Conservation (phyloP, 495 filamentous ascomycete species). For the Xylaria curta region DNA sequence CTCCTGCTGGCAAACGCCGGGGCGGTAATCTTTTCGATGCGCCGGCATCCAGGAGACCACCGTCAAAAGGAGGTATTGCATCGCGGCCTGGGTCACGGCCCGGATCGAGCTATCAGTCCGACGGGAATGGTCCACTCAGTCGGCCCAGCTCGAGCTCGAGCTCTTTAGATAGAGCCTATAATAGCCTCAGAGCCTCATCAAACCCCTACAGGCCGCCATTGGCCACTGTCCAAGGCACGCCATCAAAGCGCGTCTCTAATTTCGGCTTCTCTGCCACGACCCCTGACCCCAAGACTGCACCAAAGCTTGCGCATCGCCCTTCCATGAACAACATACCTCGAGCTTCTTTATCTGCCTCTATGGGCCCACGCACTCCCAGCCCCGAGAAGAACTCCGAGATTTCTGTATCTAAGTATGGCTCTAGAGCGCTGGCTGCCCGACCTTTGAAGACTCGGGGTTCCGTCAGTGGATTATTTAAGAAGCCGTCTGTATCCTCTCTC, state of each 20-base stretch:
- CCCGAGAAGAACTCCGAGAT: conserved; percentile 45
- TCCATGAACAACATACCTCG: conserved; percentile 33
- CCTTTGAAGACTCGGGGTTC: conserved; percentile 62
- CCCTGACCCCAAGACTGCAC: conserved; percentile 12
- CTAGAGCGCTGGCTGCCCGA: conserved; percentile 58
- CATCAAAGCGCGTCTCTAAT: conserved; percentile 36
- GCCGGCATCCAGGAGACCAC: conserved; percentile 30
- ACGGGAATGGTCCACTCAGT: conserved; percentile 44
- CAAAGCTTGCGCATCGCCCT: conserved; percentile 14
- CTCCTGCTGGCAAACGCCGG: conserved; percentile 49
- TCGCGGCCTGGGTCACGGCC: conserved; percentile 50
- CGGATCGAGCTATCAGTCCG: conserved; percentile 52
- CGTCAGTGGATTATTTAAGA: conserved; percentile 59
- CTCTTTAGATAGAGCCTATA: conserved; percentile 37
- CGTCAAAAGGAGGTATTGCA: conserved; percentile 45
- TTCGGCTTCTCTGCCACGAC: conserved; percentile 29
- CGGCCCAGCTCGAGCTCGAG: conserved; percentile 51
- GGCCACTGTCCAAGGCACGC: conserved; percentile 45
- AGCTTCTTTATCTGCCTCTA: conserved; percentile 34
- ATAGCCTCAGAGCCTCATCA: conserved; percentile 41
- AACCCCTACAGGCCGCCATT: conserved; percentile 45
- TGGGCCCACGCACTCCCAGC: conserved; percentile 46
- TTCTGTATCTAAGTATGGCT: conserved; percentile 48
- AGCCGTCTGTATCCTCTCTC: conserved; percentile 54
- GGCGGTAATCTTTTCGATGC: conserved; percentile 48